Evolutionary conservation across 192 early-diverging fungal species (phyloP), one percentile per base, ranked within the genome.

Genomic region (Podila clonocystis): DNA sequence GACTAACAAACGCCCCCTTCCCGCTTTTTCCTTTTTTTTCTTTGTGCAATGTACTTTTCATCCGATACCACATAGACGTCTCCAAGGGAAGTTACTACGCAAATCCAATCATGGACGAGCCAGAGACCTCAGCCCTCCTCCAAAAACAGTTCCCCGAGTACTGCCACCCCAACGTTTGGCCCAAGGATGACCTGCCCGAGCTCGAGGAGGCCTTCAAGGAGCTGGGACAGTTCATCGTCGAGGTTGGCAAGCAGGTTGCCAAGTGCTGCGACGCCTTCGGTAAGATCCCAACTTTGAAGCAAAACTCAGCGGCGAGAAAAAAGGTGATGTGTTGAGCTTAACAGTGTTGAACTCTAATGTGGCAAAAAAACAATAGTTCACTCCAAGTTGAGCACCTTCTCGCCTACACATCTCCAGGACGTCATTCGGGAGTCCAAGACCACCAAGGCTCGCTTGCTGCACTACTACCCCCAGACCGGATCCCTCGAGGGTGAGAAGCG

Each of bases 11-110:
- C 13, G 41, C 41, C 52, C 34, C 34, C 34, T 36, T 36, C 34
- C 34, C 9, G 34, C 9, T 36, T 36, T 36, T 36, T 9, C 9
- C 9, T 36, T 36, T 6, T 8, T 58, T 63, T 26, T 38, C 45
- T 9, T 50, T 20, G 28, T 73, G 55, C 20, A 60, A 22, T 34
- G 59, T 67, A 20, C 57, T 22, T 48, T 7, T 17, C 9, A 22
- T 29, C 26, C 41, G 26, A 45, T 17, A 36, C 9, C 26, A 1
- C 17, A 20, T 67, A 83, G 82, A 83, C 70, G 78, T 82, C 20
- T 84, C 82, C 31, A 93, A 93, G 65, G 92, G 91, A 20, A 87
- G 84, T 24, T 92, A 85, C 71, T 93, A 93, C 79, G 86, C 83
- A 55, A 91, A 89, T 75, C 88, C 88, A 5, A 30, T 82, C n/a